Evolutionary conservation across 164 flowering plant genomes (phyloP).

Genomic region (grape (Vitis vinifera)): DNA sequence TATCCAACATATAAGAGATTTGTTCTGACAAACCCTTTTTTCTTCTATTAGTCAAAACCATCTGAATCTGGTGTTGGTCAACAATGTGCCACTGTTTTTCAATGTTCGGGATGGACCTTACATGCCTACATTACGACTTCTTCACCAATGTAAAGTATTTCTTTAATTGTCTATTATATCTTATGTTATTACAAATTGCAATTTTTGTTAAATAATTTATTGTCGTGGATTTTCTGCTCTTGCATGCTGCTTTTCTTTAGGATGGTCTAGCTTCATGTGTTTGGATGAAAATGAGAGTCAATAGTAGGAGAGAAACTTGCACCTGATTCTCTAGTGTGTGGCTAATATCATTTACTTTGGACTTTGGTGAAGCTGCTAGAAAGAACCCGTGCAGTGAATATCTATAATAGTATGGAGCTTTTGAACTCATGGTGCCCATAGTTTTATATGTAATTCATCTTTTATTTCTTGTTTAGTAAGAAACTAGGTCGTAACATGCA

Average conservation of each 20-base stretch:
- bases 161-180: neutral
- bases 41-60: slow-evolving; percentile 72
- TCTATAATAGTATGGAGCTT: neutral
- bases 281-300: neutral
- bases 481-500: too few species aligned
- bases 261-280: neutral
- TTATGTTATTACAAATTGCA: neutral
- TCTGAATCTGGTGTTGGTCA: slow-evolving; percentile 89
- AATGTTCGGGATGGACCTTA: slow-evolving; percentile 97
- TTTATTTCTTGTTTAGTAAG: too few species aligned
- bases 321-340: neutral
- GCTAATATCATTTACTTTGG: neutral
- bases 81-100: slow-evolving; percentile 95
- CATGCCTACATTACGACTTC: slow-evolving; percentile 97
- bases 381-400: neutral
- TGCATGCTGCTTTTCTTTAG: neutral
- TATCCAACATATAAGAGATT: neutral
- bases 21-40: neutral
- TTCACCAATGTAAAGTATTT: slow-evolving; percentile 83
- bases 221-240: neutral
- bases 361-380: neutral
- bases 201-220: neutral
- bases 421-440: neutral
- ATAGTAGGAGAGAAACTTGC: neutral
- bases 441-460: too few species aligned